Percentiles rank a stretch among this genome's conserved stretches.
Evolutionary conservation across 1,284 basidiomycete genomes (phyloP).

Genomic region (Bjerkandera adusta): DNA sequence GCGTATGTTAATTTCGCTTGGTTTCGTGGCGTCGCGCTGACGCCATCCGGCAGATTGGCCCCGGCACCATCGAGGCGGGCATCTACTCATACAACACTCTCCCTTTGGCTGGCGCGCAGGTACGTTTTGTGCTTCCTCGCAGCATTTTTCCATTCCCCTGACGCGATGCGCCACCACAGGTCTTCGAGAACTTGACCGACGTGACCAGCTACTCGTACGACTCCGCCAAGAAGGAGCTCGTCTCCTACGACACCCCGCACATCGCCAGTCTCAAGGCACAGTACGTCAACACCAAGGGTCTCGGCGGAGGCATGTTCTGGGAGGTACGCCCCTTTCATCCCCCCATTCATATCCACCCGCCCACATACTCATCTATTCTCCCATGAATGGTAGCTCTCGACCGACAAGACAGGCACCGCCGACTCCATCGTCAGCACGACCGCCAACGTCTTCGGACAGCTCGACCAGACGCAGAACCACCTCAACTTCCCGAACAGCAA

Average conservation of each 20-base stretch:
- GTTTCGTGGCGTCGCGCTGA: no score
- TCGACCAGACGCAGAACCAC: conserved; percentile 73
- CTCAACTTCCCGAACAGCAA: conserved; percentile 64
- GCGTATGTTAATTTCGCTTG: conserved; percentile 46
- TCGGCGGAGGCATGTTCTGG: conserved; percentile 85
- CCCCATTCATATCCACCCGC: neutral
- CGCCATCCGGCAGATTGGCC: conserved; percentile 71
- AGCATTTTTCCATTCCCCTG: neutral
- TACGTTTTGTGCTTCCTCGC: conserved; percentile 16
- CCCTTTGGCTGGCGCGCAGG: conserved; percentile 55
- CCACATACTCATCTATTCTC: neutral
- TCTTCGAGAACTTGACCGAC: conserved; percentile 70
- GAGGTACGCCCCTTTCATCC: conserved; percentile 54
- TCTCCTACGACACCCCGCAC: conserved; percentile 82
- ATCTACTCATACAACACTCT: conserved; percentile 77
- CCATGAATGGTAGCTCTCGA: conserved; percentile 45
- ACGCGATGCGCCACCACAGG: conserved; percentile 26
- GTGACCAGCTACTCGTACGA: conserved; percentile 84
- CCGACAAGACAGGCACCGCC: conserved; percentile 52
- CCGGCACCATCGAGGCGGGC: conserved; percentile 68
- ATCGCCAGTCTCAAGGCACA: conserved; percentile 74
- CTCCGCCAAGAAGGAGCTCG: conserved; percentile 54
- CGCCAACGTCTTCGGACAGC: conserved; percentile 43
- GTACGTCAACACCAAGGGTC: conserved; percentile 63
- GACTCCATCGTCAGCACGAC: conserved; percentile 56